Evolutionary conservation across 306 rosid species (phyloP).

Genomic region (Pyrus betulifolia): DNA sequence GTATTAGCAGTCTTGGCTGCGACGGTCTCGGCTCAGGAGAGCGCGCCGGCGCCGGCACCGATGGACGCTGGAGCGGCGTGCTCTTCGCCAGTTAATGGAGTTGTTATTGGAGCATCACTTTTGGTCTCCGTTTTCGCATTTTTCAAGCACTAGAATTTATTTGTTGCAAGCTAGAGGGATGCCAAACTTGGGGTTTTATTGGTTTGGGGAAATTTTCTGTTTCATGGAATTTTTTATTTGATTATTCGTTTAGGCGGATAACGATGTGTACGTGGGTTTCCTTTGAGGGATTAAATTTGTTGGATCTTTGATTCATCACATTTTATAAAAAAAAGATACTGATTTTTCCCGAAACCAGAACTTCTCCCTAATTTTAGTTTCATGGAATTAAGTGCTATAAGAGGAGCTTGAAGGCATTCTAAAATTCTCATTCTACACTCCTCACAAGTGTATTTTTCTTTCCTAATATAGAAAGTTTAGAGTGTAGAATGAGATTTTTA

Average conservation of each 20-base stretch:
- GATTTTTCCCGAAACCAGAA: background rate
- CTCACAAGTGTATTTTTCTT: no score
- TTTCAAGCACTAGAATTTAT: conserved; percentile 13
- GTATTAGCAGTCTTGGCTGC: conserved; percentile 2
- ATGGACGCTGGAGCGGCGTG: conserved; percentile 2
- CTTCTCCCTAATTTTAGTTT: background rate
- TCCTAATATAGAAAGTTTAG: no score
- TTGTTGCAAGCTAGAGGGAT: background rate
- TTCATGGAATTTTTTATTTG: background rate
- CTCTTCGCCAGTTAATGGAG: conserved; percentile 11
- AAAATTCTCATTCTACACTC: no score
- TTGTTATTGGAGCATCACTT: conserved; percentile 14
- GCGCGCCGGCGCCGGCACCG: background rate
- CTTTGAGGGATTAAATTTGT: background rate
- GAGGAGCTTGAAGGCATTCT: no score
- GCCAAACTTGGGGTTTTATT: no score
- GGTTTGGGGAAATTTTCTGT: no score
- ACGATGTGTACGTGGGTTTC: background rate
- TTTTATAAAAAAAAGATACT: background rate
- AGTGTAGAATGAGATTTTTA: no score
- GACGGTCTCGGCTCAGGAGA: background rate
- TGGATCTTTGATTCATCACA: background rate
- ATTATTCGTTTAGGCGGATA: no score
- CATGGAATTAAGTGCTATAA: no score
- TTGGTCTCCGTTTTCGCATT: conserved; percentile 7